These are phyloP conservation scores for Acacia confusa DNA, from an alignment of 306 rosid species.

Conservation along the genomic window DNA sequence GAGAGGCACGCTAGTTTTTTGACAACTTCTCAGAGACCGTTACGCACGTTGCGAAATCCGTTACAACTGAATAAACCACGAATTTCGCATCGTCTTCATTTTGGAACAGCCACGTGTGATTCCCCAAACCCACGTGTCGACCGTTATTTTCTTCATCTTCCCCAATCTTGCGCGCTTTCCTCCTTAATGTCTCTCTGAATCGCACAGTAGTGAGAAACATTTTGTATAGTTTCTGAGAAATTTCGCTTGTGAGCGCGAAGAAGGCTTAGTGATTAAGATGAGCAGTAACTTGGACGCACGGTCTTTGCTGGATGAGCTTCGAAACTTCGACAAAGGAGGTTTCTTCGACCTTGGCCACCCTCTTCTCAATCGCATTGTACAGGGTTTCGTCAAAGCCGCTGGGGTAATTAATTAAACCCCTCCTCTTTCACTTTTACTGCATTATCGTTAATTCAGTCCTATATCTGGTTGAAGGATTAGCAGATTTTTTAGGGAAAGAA, in stretches of 20 bases:
- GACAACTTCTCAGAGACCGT: background rate
- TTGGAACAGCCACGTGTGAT: constrained; percentile 33
- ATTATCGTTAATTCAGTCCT: background rate
- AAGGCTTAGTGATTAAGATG: constrained; percentile 9
- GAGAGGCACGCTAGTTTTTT: too few species aligned
- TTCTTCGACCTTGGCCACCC: constrained; percentile 76
- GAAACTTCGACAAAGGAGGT: constrained; percentile 44
- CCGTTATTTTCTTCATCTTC: background rate
- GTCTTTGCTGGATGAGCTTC: constrained; percentile 52
- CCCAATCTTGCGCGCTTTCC: background rate
- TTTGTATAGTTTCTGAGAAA: background rate
- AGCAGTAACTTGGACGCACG: constrained; percentile 40
- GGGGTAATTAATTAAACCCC: constrained; percentile 42
- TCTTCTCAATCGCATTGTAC: constrained; percentile 73
- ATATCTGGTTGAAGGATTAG: background rate
- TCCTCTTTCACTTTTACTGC: background rate
- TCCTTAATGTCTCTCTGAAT: background rate
- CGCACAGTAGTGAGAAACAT: background rate
- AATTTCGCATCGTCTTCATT: constrained; percentile 5
- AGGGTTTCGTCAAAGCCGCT: constrained; percentile 79
- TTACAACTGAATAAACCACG: constrained; percentile 29
- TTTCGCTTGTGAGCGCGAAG: background rate
- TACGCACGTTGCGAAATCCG: constrained; percentile 28
- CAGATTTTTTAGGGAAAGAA: background rate
- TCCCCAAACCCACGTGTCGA: constrained; percentile 47